Conservation (phyloP, 768 basidiomycete genomes). For the Sarcomyxa edulis region DNA sequence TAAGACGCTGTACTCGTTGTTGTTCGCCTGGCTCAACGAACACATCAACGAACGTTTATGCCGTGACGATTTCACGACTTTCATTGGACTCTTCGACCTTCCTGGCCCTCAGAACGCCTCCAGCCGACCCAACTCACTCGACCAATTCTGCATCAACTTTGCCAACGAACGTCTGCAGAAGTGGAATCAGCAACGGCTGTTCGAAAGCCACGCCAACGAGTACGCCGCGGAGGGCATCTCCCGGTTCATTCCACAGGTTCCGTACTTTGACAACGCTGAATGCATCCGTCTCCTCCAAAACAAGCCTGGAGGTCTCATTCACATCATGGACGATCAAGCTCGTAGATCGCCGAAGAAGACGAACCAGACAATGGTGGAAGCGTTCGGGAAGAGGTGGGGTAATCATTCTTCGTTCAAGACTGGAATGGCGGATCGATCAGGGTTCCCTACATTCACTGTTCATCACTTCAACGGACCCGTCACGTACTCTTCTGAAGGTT, state of each 20-base stretch:
- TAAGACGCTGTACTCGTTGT: constrained; percentile 86
- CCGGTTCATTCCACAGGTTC: constrained; percentile 58
- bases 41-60: constrained; percentile 94
- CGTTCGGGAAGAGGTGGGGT: constrained; percentile 90
- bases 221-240: constrained; percentile 80
- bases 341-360: constrained; percentile 84
- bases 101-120: constrained; percentile 91
- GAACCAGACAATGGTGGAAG: constrained; percentile 91
- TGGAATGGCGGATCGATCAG: constrained; percentile 67
- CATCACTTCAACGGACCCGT: constrained; percentile 91
- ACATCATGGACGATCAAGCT: constrained; percentile 98
- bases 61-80: constrained; percentile 87
- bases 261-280: constrained; percentile 90
- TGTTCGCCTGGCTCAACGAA: constrained; percentile 96
- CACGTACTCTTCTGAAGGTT: constrained; percentile 85
- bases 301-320: constrained; percentile 84
- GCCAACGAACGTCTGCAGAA: constrained; percentile 89
- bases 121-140: constrained; percentile 84
- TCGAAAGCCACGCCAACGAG: constrained; percentile 78
- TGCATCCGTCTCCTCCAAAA: constrained; percentile 84
- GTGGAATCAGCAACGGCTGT: constrained; percentile 75
- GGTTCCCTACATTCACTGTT: constrained; percentile 84
- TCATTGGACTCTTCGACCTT: constrained; percentile 91
- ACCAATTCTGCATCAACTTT: constrained; percentile 96
- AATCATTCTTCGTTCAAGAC: constrained; percentile 91